These are phyloP conservation scores for Lyophyllum decastes DNA, from an alignment of 768 basidiomycete species.

Conservation along the genomic window DNA sequence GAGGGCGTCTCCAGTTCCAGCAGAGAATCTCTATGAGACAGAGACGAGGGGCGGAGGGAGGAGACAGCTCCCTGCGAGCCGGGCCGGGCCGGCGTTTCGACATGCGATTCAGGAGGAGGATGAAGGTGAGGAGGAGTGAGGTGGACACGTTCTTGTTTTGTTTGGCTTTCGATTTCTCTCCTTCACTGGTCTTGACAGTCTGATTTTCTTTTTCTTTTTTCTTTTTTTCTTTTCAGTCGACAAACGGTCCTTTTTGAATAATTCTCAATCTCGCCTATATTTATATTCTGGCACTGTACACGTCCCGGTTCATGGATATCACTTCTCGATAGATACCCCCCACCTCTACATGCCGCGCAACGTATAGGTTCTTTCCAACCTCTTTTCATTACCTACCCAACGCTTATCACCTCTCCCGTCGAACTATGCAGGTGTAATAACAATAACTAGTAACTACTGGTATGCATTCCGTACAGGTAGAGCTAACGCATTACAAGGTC, in stretches of 20 bases:
- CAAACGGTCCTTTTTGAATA: background rate
- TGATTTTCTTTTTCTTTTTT: too few species aligned
- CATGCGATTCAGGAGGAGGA: conserved; percentile 85
- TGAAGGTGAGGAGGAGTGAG: conserved; percentile 76
- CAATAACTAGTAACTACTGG: background rate
- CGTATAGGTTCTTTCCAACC: background rate
- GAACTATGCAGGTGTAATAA: background rate
- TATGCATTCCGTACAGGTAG: background rate
- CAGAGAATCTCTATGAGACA: conserved; percentile 48
- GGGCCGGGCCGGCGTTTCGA: conserved; percentile 70
- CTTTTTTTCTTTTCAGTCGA: background rate
- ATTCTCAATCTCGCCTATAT: conserved; percentile 1
- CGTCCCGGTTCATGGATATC: conserved; percentile 11
- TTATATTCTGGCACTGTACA: conserved; percentile 8
- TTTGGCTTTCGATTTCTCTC: background rate
- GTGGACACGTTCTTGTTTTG: background rate
- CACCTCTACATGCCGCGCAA: background rate
- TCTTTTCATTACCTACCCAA: background rate
- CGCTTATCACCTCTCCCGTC: background rate
- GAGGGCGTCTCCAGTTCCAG: conserved; percentile 59
- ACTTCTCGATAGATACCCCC: conserved; percentile 17
- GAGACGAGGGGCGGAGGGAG: conserved; percentile 59
- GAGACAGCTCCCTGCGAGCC: conserved; percentile 67
- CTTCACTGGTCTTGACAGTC: conserved; percentile 1
- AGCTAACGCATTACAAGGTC: background rate